Base-by-base conservation (phyloP, 345 rosid species). In the Ricinus communis region DNA sequence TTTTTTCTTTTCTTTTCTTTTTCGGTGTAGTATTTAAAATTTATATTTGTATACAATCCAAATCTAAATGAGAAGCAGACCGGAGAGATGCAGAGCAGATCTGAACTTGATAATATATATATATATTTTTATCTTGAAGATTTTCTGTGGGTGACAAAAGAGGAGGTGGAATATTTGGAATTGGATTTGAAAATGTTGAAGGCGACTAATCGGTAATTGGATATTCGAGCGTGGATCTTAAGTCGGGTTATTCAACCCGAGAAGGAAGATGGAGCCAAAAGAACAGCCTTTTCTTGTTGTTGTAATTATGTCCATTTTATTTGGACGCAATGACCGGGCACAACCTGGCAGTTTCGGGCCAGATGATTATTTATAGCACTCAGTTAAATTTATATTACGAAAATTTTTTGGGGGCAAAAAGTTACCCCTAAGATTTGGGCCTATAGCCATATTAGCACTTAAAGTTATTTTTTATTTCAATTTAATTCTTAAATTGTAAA, bases 161-260 rank as follows among this genome's bases (percentile, higher is more conserved):
- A 59, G 13, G 19, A 58, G 22, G 2, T 58, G n/a, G n/a, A n/a
- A n/a, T n/a, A n/a, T n/a, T n/a, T n/a, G n/a, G n/a, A n/a, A 14
- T 33, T 61, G 25, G 65, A 36, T 61, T 43, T 58, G 63, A 58
- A 38, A 61, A n/a, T 25, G 28, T 61, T 61, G 65, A 40, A 33
- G 64, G 33, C 45, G 25, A 59, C 64, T 13, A 3, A 43, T 43
- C 14, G 49, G 49, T 8, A 38, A 45, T 21, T 41, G 16, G 47
- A 56, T 51, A 19, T 38, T 38, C 49, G 49, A 49, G 49, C 22
- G 27, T 31, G 41, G 62, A 31, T 59, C 22, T n/a, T 2, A 9
- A 15, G 18, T 18, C 64, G 46, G 46, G 25, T 60, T 18, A 2
- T 13, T n/a, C 46, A 25, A 60, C 64, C 64, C 46, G 64, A 33